Percentiles rank a stretch among this genome's conserved stretches.
phyloP scores from a whole-genome alignment of 176 grass and related monocot genomes.

The Bothriochloa decipiens region DNA sequence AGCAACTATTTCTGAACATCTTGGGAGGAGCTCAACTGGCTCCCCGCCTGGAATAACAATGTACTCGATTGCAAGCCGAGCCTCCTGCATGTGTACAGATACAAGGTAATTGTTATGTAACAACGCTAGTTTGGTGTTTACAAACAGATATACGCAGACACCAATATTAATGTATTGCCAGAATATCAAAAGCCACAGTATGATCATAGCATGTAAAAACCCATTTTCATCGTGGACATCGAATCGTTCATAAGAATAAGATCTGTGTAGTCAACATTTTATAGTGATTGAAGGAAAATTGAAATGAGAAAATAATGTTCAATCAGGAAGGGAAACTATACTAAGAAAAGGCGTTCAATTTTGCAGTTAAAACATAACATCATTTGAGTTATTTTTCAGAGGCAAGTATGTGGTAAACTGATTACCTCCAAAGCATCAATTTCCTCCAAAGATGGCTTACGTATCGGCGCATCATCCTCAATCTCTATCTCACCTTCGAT shows the following conservation, averaged over 20 bases:
- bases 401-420: not conserved
- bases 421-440: conserved; percentile 95
- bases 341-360: not conserved
- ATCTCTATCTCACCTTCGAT: conserved; percentile 78
- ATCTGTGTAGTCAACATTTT: not conserved
- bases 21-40: conserved; percentile 88
- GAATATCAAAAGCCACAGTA: not conserved
- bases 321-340: not conserved
- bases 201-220: no score
- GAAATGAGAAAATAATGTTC: conserved; percentile 10
- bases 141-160: not conserved
- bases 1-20: conserved; percentile 96
- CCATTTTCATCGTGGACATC: not conserved
- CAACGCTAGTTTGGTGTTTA: not conserved
- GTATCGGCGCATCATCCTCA: conserved; percentile 88
- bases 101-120: conserved; percentile 30
- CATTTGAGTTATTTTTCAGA: conserved; percentile 6
- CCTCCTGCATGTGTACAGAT: conserved; percentile 57
- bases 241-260: not conserved
- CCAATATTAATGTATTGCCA: not conserved
- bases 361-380: not conserved
- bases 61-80: conserved; percentile 88
- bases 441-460: conserved; percentile 93
- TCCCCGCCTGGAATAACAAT: conserved; percentile 96
- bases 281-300: conserved; percentile 12